Evolutionary conservation across 768 basidiomycete genomes (phyloP).

Genomic region (Clavaria fumosa): DNA sequence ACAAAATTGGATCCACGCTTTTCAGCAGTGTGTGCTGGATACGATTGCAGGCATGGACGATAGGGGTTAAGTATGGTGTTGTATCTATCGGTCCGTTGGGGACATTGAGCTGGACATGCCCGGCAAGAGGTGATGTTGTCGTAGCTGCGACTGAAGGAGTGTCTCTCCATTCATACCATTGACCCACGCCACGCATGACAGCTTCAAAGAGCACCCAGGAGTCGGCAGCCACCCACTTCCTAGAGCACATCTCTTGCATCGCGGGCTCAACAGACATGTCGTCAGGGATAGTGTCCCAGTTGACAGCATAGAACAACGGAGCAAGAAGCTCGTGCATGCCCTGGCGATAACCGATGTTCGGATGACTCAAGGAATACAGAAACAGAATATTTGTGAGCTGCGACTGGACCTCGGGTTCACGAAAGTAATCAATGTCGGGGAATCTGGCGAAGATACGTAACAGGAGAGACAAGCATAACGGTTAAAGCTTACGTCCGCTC

Average conservation of each 20-base stretch:
- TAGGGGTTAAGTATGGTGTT: slow-evolving; percentile 65
- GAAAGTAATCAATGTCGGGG: slow-evolving; percentile 91
- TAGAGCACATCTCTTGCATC: slow-evolving; percentile 47
- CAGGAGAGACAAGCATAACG: slow-evolving; percentile 4
- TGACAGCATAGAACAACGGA: slow-evolving; percentile 66
- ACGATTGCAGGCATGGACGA: slow-evolving; percentile 66
- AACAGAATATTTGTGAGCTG: slow-evolving; percentile 81
- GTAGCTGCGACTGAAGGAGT: slow-evolving; percentile 14
- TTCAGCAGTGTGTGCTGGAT: slow-evolving; percentile 65
- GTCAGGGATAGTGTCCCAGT: slow-evolving; percentile 59
- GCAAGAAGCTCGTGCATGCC: slow-evolving; percentile 97
- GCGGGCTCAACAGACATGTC: slow-evolving; percentile 18
- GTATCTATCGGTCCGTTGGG: slow-evolving; percentile 32
- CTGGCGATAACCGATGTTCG: slow-evolving; percentile 85
- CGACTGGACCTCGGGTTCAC: slow-evolving; percentile 53
- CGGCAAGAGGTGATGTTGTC: slow-evolving; percentile 22
- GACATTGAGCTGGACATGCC: slow-evolving; percentile 29
- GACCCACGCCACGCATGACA: slow-evolving; percentile 66
- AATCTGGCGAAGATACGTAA: slow-evolving; percentile 39
- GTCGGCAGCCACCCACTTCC: slow-evolving; percentile 67
- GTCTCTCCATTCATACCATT: slow-evolving; percentile 67
- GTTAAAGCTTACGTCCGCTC: slow-evolving; percentile 64
- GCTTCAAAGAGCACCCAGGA: slow-evolving; percentile 69
- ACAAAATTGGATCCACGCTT: slow-evolving; percentile 66
- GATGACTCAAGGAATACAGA: slow-evolving; percentile 63